Evolutionary conservation across 2,329 filamentous ascomycete species (phyloP).

Genomic region (Parafenestella ontariensis): DNA sequence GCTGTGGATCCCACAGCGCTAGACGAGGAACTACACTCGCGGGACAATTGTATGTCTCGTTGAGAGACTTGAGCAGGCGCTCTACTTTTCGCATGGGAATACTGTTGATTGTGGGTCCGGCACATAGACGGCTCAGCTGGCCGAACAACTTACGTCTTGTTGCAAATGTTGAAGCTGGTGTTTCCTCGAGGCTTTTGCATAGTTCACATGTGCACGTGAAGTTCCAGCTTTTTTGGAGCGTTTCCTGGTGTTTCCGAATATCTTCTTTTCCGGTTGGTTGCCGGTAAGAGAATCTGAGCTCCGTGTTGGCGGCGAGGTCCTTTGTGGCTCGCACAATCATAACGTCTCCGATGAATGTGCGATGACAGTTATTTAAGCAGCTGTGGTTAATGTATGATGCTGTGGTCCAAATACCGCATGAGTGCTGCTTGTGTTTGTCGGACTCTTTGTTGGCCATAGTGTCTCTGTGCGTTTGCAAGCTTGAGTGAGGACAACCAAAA

Average conservation of each 20-base stretch:
- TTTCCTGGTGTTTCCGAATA: neutral
- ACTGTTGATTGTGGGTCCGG: neutral
- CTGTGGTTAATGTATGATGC: conserved; percentile 55
- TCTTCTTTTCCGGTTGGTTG: neutral
- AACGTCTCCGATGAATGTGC: conserved; percentile 50
- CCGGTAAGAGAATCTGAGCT: conserved; percentile 28
- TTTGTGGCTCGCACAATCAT: conserved; percentile 50
- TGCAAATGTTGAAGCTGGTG: conserved; percentile 1
- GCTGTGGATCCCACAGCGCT: conserved; percentile 24
- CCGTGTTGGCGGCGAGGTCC: conserved; percentile 28
- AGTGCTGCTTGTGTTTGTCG: conserved; percentile 1
- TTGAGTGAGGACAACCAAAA: conserved; percentile 49
- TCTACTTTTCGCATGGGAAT: conserved; percentile 6
- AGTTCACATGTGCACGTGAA: conserved; percentile 27
- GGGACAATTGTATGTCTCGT: conserved; percentile 24
- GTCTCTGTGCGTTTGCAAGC: conserved; percentile 15
- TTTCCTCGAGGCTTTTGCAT: conserved; percentile 18
- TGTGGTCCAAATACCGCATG: conserved; percentile 50
- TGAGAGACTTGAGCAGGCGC: conserved; percentile 16
- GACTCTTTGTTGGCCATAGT: conserved; percentile 3
- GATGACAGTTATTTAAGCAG: conserved; percentile 48
- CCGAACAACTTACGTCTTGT: conserved; percentile 10
- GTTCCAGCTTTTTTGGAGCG: conserved; percentile 17
- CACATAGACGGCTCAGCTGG: conserved; percentile 1
- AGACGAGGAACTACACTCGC: conserved; percentile 28